Evolutionary conservation across 176 grass and related monocot species (phyloP).

Genomic region (Oropetium thomaeum): DNA sequence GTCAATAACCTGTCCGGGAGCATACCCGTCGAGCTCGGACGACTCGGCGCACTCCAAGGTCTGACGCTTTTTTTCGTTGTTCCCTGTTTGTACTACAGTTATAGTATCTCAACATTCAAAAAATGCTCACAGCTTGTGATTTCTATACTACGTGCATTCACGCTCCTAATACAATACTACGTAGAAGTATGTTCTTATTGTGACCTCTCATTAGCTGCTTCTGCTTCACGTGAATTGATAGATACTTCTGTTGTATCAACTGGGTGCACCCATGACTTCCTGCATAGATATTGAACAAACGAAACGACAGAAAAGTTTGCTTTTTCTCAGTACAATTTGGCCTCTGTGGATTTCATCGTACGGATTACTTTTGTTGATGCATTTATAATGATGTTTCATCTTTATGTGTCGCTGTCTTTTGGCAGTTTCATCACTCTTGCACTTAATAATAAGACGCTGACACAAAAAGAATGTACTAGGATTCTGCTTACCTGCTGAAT

Average conservation of each 20-base stretch:
- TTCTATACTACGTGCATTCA: too few relatives aligned
- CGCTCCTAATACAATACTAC: too few relatives aligned
- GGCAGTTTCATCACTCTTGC: neutral
- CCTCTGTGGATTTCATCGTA: slow-evolving; percentile 6
- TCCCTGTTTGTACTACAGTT: too few relatives aligned
- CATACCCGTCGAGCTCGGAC: slow-evolving; percentile 57
- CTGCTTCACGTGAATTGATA: too few relatives aligned
- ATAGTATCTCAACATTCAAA: neutral
- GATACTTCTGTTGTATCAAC: neutral
- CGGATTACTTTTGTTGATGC: neutral
- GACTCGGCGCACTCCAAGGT: slow-evolving; percentile 69
- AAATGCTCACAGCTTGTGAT: too few relatives aligned
- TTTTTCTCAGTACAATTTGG: neutral
- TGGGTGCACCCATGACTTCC: neutral
- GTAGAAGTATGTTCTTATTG: too few relatives aligned
- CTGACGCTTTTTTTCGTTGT: too few relatives aligned
- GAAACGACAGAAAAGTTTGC: slow-evolving; percentile 31
- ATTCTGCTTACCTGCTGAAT: too few relatives aligned
- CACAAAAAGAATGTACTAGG: slow-evolving; percentile 11
- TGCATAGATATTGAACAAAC: too few relatives aligned
- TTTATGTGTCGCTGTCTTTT: neutral
- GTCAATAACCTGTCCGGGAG: slow-evolving; percentile 58
- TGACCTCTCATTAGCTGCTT: too few relatives aligned
- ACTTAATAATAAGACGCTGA: neutral
- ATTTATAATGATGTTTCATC: neutral